Conservation (phyloP, 768 basidiomycete genomes). For the Phanerochaete sordida region DNA sequence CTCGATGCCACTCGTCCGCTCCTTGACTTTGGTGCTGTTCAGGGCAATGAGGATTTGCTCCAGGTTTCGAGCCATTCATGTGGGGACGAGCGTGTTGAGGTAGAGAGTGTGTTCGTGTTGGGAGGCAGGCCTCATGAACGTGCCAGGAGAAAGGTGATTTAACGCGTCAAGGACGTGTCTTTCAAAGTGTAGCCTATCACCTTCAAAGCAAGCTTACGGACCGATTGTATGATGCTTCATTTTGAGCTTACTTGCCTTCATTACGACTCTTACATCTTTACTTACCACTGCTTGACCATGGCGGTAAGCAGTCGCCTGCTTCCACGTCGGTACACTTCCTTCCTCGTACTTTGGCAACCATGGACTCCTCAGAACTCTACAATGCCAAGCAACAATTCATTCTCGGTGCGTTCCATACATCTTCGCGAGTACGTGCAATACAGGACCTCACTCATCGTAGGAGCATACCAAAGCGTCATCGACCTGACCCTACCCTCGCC, state of each 20-base stretch:
- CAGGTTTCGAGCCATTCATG: slow-evolving; percentile 36
- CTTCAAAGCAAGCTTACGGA: too few relatives aligned
- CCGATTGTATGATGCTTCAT: too few relatives aligned
- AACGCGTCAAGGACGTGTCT: background rate
- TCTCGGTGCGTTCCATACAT: slow-evolving; percentile 42
- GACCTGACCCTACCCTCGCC: slow-evolving; percentile 53
- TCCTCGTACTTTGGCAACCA: slow-evolving; percentile 15
- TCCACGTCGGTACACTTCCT: background rate
- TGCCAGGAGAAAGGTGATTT: background rate
- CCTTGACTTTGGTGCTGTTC: slow-evolving; percentile 62
- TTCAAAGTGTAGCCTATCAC: too few relatives aligned
- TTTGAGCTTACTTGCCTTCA: too few relatives aligned
- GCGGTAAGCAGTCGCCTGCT: background rate
- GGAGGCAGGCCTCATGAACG: background rate
- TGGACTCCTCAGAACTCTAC: slow-evolving; percentile 64
- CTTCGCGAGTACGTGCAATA: background rate
- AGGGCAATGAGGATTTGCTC: slow-evolving; percentile 48
- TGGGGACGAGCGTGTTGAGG: background rate
- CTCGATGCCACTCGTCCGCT: slow-evolving; percentile 61
- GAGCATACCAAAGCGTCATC: slow-evolving; percentile 66
- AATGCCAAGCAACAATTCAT: slow-evolving; percentile 74
- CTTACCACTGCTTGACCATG: background rate
- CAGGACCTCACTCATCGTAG: slow-evolving; percentile 26
- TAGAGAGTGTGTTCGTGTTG: background rate
- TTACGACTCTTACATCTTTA: background rate